Evolutionary conservation across 2,329 filamentous ascomycete species (phyloP).

Genomic region (Fusarium caatingaense): DNA sequence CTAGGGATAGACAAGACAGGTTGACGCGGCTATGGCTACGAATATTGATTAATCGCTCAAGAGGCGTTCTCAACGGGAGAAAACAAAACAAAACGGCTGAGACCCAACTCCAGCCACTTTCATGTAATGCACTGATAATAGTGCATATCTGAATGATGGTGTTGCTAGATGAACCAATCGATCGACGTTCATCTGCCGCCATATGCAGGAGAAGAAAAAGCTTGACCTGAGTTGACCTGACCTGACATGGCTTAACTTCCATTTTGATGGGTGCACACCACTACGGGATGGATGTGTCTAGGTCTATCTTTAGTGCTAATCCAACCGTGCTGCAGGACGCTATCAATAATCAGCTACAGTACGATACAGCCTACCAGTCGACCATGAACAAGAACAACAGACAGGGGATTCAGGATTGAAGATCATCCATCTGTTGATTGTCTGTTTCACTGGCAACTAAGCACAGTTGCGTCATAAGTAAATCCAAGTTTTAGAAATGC

Average conservation of each 20-base stretch:
- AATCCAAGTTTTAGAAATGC: constrained; percentile 13
- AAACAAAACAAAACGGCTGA: constrained; percentile 7
- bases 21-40: constrained; percentile 19
- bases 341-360: background rate
- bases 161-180: constrained; percentile 26
- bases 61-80: background rate
- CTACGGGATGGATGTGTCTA: background rate
- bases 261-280: constrained; percentile 28
- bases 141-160: background rate
- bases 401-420: constrained; percentile 1
- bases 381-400: background rate
- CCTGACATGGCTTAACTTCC: background rate
- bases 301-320: constrained; percentile 2
- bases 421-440: background rate
- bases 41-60: constrained; percentile 21
- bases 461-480: constrained; percentile 27
- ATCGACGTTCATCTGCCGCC: constrained; percentile 11
- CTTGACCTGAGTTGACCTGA: constrained; percentile 4
- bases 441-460: constrained; percentile 10
- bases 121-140: background rate
- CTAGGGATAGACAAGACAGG: background rate
- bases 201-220: constrained; percentile 27
- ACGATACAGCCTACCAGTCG: background rate
- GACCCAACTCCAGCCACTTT: constrained; percentile 9
- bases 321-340: constrained; percentile 1